These are phyloP conservation scores for Ustilago vetiveriae DNA, from an alignment of 1,284 basidiomycete species.

Conservation along the genomic window DNA sequence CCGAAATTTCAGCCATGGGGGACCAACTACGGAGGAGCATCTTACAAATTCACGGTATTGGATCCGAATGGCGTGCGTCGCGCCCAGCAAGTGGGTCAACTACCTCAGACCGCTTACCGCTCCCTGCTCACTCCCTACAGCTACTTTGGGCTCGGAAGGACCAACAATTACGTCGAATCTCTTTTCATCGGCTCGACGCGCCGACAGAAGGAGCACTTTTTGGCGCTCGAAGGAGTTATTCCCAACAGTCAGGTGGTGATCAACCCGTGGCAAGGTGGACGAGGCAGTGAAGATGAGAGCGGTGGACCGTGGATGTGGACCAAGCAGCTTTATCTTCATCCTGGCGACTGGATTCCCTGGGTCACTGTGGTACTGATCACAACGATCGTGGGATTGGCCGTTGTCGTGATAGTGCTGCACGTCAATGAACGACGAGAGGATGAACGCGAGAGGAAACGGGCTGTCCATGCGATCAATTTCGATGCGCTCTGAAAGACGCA, in stretches of 20 bases:
- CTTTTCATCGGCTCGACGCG: conserved; percentile 64
- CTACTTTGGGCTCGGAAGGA: conserved; percentile 95
- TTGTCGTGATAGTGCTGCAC: conserved; percentile 87
- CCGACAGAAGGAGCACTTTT: conserved; percentile 76
- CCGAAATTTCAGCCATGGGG: conserved; percentile 77
- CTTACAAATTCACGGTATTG: conserved; percentile 95
- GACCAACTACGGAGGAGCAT: conserved; percentile 90
- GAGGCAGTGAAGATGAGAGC: conserved; percentile 11
- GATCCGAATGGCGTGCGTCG: conserved; percentile 89
- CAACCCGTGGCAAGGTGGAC: conserved; percentile 75
- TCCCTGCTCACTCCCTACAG: conserved; percentile 88
- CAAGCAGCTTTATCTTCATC: conserved; percentile 87
- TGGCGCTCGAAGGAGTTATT: conserved; percentile 94
- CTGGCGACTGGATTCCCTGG: conserved; percentile 97
- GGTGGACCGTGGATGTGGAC: conserved; percentile 74
- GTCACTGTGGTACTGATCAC: conserved; percentile 86
- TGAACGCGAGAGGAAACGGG: conserved; percentile 84
- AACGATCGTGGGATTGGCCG: conserved; percentile 78
- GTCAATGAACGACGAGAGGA: conserved; percentile 92
- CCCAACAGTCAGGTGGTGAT: conserved; percentile 98
- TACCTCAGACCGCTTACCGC: conserved; percentile 90
- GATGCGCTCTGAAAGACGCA: conserved; percentile 81
- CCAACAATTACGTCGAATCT: conserved; percentile 98
- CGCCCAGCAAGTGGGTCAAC: conserved; percentile 91
- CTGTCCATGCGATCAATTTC: conserved; percentile 94